phyloP scores from a whole-genome alignment of 768 basidiomycete species.

The Auriscalpium vulgare region DNA sequence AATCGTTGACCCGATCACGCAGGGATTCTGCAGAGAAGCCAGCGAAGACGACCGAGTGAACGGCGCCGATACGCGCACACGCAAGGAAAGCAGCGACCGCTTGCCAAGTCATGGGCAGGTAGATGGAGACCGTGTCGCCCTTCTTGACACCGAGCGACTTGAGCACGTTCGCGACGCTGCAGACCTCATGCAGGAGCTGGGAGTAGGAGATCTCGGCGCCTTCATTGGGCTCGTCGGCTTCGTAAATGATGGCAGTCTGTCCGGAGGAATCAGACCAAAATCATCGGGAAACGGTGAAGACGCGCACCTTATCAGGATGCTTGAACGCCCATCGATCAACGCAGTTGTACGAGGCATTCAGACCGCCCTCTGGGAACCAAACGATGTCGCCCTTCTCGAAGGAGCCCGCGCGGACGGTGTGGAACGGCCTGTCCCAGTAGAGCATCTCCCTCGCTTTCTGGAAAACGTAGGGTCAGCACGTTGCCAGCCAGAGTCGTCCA shows the following conservation, averaged over 20 bases:
- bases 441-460: constrained; percentile 69
- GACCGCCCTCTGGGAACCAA: constrained; percentile 94
- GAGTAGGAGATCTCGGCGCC: constrained; percentile 71
- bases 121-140: constrained; percentile 90
- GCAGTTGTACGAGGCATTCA: constrained; percentile 95
- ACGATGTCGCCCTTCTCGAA: constrained; percentile 83
- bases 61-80: constrained; percentile 92
- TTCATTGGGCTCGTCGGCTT: constrained; percentile 88
- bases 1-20: constrained; percentile 87
- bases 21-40: constrained; percentile 95
- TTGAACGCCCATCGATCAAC: constrained; percentile 95
- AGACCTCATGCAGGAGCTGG: constrained; percentile 87
- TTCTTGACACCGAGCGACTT: constrained; percentile 86
- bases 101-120: constrained; percentile 94
- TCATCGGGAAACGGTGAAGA: not conserved
- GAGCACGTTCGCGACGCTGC: constrained; percentile 84
- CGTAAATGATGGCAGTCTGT: constrained; percentile 94
- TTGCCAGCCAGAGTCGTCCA: not conserved
- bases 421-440: constrained; percentile 86
- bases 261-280: not conserved
- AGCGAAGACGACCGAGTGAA: constrained; percentile 96
- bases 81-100: constrained; percentile 95
- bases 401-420: constrained; percentile 73
- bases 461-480: not conserved
- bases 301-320: constrained; percentile 66